Percentiles rank a stretch among this genome's conserved stretches.
phyloP scores from a whole-genome alignment of 345 rosid genomes.

The Moringa oleifera region DNA sequence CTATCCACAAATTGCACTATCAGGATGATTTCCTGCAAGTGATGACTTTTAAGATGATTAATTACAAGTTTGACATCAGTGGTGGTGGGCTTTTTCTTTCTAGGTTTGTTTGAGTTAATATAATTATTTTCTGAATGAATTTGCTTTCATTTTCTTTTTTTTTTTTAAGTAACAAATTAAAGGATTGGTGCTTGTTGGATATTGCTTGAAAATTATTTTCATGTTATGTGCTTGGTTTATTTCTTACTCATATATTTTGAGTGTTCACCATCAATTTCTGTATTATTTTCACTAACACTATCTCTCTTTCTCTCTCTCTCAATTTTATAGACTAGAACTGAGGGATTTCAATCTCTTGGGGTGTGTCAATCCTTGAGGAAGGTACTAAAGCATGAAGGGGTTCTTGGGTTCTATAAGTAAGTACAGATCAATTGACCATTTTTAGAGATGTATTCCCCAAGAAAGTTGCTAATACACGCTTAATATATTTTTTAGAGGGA shows the following conservation, averaged over 20 bases:
- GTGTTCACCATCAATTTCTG: neutral
- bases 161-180: too few relatives aligned
- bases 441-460: constrained; percentile 1
- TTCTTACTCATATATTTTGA: neutral
- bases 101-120: too few relatives aligned
- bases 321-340: constrained; percentile 67
- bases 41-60: too few relatives aligned
- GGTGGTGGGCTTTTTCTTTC: too few relatives aligned
- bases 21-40: neutral
- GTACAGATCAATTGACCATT: constrained; percentile 16
- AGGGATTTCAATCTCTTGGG: constrained; percentile 74
- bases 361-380: constrained; percentile 66
- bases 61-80: too few relatives aligned
- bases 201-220: neutral
- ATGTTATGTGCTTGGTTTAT: neutral
- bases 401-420: constrained; percentile 84
- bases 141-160: neutral
- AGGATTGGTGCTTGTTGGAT: neutral
- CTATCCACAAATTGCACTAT: neutral
- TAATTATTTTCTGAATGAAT: neutral
- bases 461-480: constrained; percentile 13
- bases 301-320: constrained; percentile 1
- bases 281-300: neutral
- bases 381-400: constrained; percentile 74
- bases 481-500: constrained; percentile 54